Evolutionary conservation across 2,329 filamentous ascomycete genomes (phyloP).

Genomic region (Gyromitra esculenta): DNA sequence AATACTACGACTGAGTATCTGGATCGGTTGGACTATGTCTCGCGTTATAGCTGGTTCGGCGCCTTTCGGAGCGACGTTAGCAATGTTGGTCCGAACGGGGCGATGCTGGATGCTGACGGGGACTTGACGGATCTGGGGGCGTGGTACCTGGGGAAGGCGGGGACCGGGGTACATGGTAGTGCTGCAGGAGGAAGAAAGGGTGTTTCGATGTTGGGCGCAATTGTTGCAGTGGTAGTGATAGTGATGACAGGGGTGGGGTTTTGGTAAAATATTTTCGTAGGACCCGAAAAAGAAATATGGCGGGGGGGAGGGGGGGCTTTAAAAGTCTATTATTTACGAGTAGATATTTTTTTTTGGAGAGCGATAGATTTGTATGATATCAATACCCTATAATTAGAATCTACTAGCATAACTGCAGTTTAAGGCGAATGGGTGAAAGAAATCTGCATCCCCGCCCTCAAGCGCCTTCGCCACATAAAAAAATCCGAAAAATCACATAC

Average conservation of each 20-base stretch:
- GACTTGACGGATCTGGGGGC: conserved; percentile 77
- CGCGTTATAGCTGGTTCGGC: conserved; percentile 79
- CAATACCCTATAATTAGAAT: not conserved
- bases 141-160: conserved; percentile 75
- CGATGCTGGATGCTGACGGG: conserved; percentile 75
- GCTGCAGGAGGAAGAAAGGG: not conserved
- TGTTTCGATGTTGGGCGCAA: not conserved
- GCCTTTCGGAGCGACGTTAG: conserved; percentile 75
- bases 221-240: not conserved
- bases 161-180: conserved; percentile 5
- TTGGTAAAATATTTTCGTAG: not conserved
- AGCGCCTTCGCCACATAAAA: too few species aligned
- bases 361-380: not conserved
- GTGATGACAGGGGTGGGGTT: not conserved
- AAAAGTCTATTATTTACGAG: not conserved
- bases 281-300: not conserved
- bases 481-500: too few species aligned
- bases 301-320: not conserved
- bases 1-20: conserved; percentile 74
- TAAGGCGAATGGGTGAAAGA: not conserved
- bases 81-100: conserved; percentile 77
- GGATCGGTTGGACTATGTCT: conserved; percentile 71
- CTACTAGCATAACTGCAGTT: not conserved
- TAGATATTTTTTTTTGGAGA: not conserved
- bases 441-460: too few species aligned